phyloP scores from a whole-genome alignment of 2,329 filamentous ascomycete genomes.

The Chaetoscypha palmicola region DNA sequence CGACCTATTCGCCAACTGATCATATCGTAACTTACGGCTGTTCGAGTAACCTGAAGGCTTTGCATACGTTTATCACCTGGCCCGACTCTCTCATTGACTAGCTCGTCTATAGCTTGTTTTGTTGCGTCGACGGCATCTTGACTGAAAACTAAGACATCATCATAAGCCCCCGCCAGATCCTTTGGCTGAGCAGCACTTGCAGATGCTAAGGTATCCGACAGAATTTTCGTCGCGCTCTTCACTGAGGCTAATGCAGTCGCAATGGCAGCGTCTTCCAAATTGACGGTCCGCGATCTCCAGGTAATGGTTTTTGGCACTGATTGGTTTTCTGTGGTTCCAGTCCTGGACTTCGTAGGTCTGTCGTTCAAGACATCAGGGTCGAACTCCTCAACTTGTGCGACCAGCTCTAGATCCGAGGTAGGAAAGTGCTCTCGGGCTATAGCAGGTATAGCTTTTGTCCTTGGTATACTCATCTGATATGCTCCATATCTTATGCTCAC shows the following conservation, averaged over 20 bases:
- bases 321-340: conserved; percentile 43
- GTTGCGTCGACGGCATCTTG: conserved; percentile 93
- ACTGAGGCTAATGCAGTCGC: conserved; percentile 74
- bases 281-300: conserved; percentile 80
- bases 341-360: conserved; percentile 40
- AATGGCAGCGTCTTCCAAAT: conserved; percentile 88
- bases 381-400: conserved; percentile 61
- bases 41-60: conserved; percentile 82
- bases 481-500: conserved; percentile 91
- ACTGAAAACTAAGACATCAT: conserved; percentile 80
- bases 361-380: conserved; percentile 62
- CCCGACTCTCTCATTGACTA: conserved; percentile 73
- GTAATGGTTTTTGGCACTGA: conserved; percentile 66
- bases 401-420: conserved; percentile 52
- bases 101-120: conserved; percentile 86
- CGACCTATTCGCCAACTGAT: conserved; percentile 92
- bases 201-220: conserved; percentile 43
- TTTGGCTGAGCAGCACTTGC: conserved; percentile 41
- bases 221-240: conserved; percentile 42
- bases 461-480: conserved; percentile 81
- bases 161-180: conserved; percentile 80
- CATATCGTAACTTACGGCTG: conserved; percentile 88
- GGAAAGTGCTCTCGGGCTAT: conserved; percentile 78
- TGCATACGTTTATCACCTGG: conserved; percentile 85
- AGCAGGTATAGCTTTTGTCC: conserved; percentile 72